These are phyloP conservation scores for Saccharomycopsis crataegensis DNA, from an alignment of 1,139 yeast species.

Conservation along the genomic window DNA sequence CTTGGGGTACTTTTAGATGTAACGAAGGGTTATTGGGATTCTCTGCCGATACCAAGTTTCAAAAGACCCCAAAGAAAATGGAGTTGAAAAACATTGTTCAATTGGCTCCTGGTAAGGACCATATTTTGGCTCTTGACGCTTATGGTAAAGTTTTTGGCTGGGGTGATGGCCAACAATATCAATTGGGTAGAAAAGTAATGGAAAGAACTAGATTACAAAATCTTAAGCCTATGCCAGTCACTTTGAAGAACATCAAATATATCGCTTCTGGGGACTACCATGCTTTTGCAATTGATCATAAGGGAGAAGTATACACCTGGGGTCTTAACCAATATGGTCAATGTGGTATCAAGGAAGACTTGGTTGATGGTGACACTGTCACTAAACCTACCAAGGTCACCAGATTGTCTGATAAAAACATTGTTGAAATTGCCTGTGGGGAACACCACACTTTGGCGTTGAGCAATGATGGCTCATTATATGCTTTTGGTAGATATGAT, in stretches of 20 bases:
- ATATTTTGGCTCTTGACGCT: constrained; percentile 71
- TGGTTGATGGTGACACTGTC: constrained; percentile 77
- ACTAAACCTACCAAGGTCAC: constrained; percentile 70
- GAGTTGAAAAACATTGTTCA: constrained; percentile 70
- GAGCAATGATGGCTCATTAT: constrained; percentile 62
- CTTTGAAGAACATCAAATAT: constrained; percentile 65
- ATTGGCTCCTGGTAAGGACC: constrained; percentile 90
- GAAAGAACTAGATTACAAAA: constrained; percentile 69
- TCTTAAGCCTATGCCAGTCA: constrained; percentile 71
- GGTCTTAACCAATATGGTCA: constrained; percentile 96
- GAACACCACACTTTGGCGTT: constrained; percentile 88
- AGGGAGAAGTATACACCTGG: constrained; percentile 76
- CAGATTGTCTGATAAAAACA: constrained; percentile 47
- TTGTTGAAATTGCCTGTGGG: constrained; percentile 74
- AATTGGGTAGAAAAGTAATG: constrained; percentile 75
- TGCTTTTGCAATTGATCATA: constrained; percentile 79
- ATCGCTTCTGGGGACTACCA: constrained; percentile 95
- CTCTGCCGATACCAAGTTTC: constrained; percentile 55
- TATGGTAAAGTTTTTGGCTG: constrained; percentile 89
- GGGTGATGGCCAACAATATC: constrained; percentile 96
- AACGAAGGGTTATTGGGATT: constrained; percentile 90
- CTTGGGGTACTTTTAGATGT: constrained; percentile 97
- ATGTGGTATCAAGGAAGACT: constrained; percentile 66
- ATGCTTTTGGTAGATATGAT: constrained; percentile 85
- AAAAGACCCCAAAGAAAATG: constrained; percentile 60